Conservation (phyloP, 495 filamentous ascomycete genomes). For the Hypoxylon trugodes region DNA sequence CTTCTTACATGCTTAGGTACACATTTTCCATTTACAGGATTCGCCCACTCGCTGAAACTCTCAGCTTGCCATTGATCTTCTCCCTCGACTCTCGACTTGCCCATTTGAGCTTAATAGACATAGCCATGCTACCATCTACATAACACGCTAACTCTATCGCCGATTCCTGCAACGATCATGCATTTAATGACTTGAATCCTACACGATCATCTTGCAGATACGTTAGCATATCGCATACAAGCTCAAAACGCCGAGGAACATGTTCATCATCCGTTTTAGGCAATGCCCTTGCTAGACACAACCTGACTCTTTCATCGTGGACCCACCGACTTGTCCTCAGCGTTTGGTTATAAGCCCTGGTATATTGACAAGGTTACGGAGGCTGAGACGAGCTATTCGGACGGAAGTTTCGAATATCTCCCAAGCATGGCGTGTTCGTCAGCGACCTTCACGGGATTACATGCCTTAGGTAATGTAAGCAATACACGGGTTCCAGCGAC, state of each 20-base stretch:
- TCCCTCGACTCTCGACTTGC: too few relatives aligned
- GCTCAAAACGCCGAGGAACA: slow-evolving; percentile 23
- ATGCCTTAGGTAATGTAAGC: too few relatives aligned
- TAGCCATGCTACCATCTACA: not conserved
- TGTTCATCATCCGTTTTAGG: slow-evolving; percentile 30
- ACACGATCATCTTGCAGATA: slow-evolving; percentile 30
- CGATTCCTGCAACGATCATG: slow-evolving; percentile 3
- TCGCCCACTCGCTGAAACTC: too few relatives aligned
- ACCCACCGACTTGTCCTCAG: slow-evolving; percentile 19
- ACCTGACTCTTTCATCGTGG: slow-evolving; percentile 1
- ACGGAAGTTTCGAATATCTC: slow-evolving; percentile 39
- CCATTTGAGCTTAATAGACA: not conserved
- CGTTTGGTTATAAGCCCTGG: slow-evolving; percentile 31
- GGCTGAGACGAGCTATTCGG: slow-evolving; percentile 41
- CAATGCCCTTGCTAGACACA: slow-evolving; percentile 25
- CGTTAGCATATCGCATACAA: slow-evolving; percentile 22
- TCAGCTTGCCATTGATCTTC: not conserved
- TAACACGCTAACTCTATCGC: slow-evolving; percentile 2
- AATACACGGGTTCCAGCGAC: too few relatives aligned
- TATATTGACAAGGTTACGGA: slow-evolving; percentile 29
- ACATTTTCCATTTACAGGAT: not conserved
- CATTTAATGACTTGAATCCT: slow-evolving; percentile 19
- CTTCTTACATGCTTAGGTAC: not conserved
- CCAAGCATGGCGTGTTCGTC: slow-evolving; percentile 11
- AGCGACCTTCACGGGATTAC: slow-evolving; percentile 16